These are phyloP conservation scores for Pulveroboletus ravenelii DNA, from an alignment of 768 basidiomycete genomes.

Conservation along the genomic window DNA sequence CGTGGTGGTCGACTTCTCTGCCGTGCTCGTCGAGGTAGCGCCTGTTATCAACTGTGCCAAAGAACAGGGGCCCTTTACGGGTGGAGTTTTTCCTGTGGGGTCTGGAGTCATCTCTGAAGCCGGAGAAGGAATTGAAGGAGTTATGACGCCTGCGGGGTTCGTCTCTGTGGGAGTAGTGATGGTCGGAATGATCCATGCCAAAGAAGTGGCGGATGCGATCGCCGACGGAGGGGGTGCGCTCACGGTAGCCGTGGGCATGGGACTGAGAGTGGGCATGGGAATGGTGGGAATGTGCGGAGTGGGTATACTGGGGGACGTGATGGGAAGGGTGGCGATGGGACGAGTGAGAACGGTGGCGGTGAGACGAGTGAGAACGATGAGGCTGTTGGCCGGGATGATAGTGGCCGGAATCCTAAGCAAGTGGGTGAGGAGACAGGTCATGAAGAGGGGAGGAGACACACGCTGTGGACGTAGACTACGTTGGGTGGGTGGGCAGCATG, in stretches of 20 bases:
- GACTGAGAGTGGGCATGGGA: slow-evolving; percentile 10
- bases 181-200: slow-evolving; percentile 24
- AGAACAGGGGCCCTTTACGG: slow-evolving; percentile 20
- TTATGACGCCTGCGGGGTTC: slow-evolving; percentile 23
- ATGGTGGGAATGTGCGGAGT: slow-evolving; percentile 4
- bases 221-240: slow-evolving; percentile 26
- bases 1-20: slow-evolving; percentile 24
- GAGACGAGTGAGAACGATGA: slow-evolving; percentile 6
- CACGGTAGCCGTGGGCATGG: slow-evolving; percentile 13
- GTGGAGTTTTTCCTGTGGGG: slow-evolving; percentile 14
- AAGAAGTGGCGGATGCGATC: slow-evolving; percentile 38
- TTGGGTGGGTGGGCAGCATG: background rate
- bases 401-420: slow-evolving; percentile 18
- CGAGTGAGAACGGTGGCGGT: slow-evolving; percentile 14
- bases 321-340: slow-evolving; percentile 13
- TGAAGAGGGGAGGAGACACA: slow-evolving; percentile 3
- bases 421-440: background rate
- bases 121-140: slow-evolving; percentile 18
- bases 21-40: slow-evolving; percentile 23
- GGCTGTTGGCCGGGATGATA: slow-evolving; percentile 12
- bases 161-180: background rate
- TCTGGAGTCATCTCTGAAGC: slow-evolving; percentile 16
- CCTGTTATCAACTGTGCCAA: slow-evolving; percentile 17
- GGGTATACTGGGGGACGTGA: slow-evolving; percentile 9
- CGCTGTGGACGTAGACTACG: slow-evolving; percentile 11